Evolutionary conservation across 2,329 filamentous ascomycete species (phyloP), one percentile per base, ranked within the genome.

Genomic region (Trichoderma sp.): DNA sequence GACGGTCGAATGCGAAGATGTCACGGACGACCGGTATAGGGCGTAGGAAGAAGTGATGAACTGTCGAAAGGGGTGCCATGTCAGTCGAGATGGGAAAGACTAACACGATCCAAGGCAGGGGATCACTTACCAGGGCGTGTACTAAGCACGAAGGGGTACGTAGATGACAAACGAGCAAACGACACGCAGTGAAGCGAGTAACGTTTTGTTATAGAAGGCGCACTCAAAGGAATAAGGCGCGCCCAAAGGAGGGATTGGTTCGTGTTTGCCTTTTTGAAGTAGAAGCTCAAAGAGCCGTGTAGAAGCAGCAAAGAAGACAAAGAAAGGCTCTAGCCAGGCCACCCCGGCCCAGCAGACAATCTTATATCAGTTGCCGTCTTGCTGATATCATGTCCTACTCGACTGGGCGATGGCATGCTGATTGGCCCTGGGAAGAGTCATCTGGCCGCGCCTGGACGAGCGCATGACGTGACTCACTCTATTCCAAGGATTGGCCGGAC

Each of bases 401-500:
- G 38, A 16, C 31, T 16, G 31, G 67, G 21, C 29, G 56, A 68
- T 67, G 69, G 64, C 59, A 62, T 59, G 75, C 62, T 79, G 78
- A 80, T 79, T 80, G 78, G 79, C 45, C 53, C 33, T 33, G 35
- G 35, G 71, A 56, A 74, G 78, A 79, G 79, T 80, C 79, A 80
- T 79, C 72, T 67, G 78, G 76, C 72, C 64, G 72, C 68, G 45
- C 63, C 63, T 63, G 72, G 72, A 74, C 69, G 75, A 74, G 75
- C 79, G 78, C 78, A 79, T 79, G 78, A 79, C 76, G 79, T 80
- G 79, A 80, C 76, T 80, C 79, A 80, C 78, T 66, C 50, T 60
- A n/a, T 53, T 63, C 69, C 45, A 62, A 74, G 38, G 64, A 59
- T 38, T 66, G 50, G 59, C 60, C 38, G 59, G 69, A 56, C 72